A percentile compares a stretch with the other conserved stretches of the same genome.
These are phyloP conservation scores for Aspergillus saccharolyticus DNA, from an alignment of 495 filamentous ascomycete species.

Conservation along the genomic window DNA sequence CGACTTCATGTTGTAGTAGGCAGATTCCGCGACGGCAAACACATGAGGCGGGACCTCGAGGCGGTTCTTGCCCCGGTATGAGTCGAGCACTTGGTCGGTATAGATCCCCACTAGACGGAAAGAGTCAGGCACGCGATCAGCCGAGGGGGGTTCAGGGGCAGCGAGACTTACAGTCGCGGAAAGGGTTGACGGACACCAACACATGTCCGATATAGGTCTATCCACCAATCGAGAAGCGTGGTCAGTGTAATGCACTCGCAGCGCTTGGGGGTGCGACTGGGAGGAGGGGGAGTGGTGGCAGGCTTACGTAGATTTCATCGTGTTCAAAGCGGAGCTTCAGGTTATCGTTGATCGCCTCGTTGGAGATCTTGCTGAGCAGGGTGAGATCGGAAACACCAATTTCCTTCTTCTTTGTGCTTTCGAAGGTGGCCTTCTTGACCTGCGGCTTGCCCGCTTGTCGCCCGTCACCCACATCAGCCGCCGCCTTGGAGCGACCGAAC, in stretches of 20 bases:
- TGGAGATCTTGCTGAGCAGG: constrained; percentile 94
- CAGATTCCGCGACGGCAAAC: constrained; percentile 91
- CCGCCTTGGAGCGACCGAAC: constrained; percentile 44
- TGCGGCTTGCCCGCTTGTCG: constrained; percentile 53
- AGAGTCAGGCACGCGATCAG: constrained; percentile 15
- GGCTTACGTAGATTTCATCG: constrained; percentile 85
- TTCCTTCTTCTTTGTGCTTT: constrained; percentile 97
- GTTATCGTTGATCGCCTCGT: constrained; percentile 99
- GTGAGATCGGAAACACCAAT: constrained; percentile 98
- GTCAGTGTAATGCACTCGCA: constrained; percentile 22
- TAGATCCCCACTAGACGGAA: constrained; percentile 79
- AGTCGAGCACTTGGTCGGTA: constrained; percentile 84
- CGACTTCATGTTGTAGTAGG: constrained; percentile 99
- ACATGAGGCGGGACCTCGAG: constrained; percentile 95
- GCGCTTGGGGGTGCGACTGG: constrained; percentile 9
- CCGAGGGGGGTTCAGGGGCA: constrained; percentile 8
- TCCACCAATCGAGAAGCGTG: constrained; percentile 12
- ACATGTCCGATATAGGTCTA: constrained; percentile 99
- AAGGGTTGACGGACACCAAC: constrained; percentile 98
- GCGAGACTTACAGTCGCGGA: constrained; percentile 69
- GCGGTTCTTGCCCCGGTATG: constrained; percentile 93
- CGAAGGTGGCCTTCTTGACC: constrained; percentile 92
- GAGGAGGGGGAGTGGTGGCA: constrained; percentile 7
- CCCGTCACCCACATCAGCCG: constrained; percentile 43
- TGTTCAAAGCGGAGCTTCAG: constrained; percentile 95